A percentile compares a stretch with the other conserved stretches of the same genome.
Conservation (phyloP, 352 stramenopile genomes). For the Albugo laibachii region DNA sequence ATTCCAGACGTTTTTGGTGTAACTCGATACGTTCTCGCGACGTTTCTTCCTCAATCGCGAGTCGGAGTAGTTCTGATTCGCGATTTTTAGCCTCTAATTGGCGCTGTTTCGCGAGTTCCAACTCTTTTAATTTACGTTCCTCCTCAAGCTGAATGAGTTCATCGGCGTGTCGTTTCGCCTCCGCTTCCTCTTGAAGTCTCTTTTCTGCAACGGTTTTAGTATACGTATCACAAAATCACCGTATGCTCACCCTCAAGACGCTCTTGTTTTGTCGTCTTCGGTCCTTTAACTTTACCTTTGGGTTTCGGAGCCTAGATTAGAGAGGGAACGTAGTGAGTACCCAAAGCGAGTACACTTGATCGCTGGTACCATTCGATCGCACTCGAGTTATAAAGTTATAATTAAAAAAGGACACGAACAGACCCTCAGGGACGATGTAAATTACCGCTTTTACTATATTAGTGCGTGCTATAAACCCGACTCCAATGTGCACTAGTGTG, state of each 20-base stretch:
- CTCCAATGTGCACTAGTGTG: no score
- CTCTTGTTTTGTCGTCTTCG: slow-evolving; percentile 69
- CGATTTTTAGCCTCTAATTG: slow-evolving; percentile 47
- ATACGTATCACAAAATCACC: neutral
- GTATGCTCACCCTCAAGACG: slow-evolving; percentile 28
- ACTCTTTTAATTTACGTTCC: slow-evolving; percentile 30
- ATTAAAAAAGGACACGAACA: no score
- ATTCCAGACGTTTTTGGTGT: slow-evolving; percentile 31
- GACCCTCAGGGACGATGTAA: no score
- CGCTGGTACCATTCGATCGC: no score
- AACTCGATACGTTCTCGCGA: slow-evolving; percentile 28
- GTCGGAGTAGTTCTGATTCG: slow-evolving; percentile 35
- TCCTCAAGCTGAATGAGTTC: slow-evolving; percentile 56
- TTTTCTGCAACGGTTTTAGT: slow-evolving; percentile 13
- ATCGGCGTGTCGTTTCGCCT: slow-evolving; percentile 28
- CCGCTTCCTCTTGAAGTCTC: slow-evolving; percentile 49
- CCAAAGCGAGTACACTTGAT: no score
- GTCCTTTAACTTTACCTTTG: slow-evolving; percentile 60
- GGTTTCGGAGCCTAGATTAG: slow-evolving; percentile 15
- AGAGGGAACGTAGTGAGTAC: neutral
- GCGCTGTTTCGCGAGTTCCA: slow-evolving; percentile 28
- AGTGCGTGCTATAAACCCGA: no score
- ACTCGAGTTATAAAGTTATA: no score
- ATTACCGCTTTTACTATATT: no score
- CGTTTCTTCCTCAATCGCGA: slow-evolving; percentile 27